These are phyloP conservation scores for Kuraishia capsulata DNA, from an alignment of 805 yeast genomes.

Conservation along the genomic window DNA sequence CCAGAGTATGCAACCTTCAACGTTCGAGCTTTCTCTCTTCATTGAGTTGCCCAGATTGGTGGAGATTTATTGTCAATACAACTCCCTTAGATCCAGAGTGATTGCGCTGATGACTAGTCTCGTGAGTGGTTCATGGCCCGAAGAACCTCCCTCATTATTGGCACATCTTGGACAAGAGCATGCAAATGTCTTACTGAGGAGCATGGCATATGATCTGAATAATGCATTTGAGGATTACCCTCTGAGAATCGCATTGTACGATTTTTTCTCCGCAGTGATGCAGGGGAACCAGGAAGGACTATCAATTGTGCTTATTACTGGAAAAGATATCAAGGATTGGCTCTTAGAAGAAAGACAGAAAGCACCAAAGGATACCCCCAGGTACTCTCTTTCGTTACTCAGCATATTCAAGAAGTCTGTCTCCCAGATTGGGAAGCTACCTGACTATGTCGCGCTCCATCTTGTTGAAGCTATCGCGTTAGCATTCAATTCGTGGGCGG, in stretches of 20 bases:
- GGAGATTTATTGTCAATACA: slow-evolving; percentile 42
- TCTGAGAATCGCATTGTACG: slow-evolving; percentile 48
- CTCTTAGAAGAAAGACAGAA: slow-evolving; percentile 11
- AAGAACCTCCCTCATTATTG: slow-evolving; percentile 66
- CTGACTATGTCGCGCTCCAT: slow-evolving; percentile 56
- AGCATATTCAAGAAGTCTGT: slow-evolving; percentile 47
- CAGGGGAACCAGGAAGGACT: slow-evolving; percentile 71
- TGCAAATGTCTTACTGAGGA: slow-evolving; percentile 49
- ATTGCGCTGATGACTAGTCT: slow-evolving; percentile 49
- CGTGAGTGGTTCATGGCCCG: slow-evolving; percentile 46
- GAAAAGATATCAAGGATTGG: slow-evolving; percentile 33
- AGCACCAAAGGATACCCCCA: slow-evolving; percentile 5
- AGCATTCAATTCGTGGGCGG: slow-evolving; percentile 74
- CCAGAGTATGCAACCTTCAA: slow-evolving; percentile 41
- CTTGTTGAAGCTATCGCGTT: slow-evolving; percentile 64
- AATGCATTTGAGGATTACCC: slow-evolving; percentile 42
- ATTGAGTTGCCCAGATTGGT: slow-evolving; percentile 46
- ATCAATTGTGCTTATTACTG: slow-evolving; percentile 60
- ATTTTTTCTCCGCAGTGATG: slow-evolving; percentile 59
- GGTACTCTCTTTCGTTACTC: slow-evolving; percentile 34
- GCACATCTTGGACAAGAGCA: slow-evolving; percentile 69
- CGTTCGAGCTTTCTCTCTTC: slow-evolving; percentile 56
- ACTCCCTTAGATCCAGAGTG: slow-evolving; percentile 38
- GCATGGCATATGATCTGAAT: slow-evolving; percentile 52
- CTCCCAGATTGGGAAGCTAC: slow-evolving; percentile 40